A percentile compares a stretch with the other conserved stretches of the same genome.
Conservation (phyloP, 1,284 basidiomycete genomes). For the Sanguinoderma infundibulare region DNA sequence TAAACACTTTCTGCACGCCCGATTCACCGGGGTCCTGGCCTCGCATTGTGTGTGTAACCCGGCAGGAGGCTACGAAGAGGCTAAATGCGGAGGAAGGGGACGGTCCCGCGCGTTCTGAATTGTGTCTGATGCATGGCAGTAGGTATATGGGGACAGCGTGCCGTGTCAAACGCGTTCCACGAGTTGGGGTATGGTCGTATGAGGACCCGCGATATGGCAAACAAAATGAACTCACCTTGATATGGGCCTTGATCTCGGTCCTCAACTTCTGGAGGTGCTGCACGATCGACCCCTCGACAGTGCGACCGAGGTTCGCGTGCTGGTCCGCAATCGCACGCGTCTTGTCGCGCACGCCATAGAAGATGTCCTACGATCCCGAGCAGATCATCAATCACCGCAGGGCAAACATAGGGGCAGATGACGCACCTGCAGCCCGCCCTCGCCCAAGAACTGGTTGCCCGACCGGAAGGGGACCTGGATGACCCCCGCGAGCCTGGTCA, state of each 20-base stretch:
- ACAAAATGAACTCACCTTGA: slow-evolving; percentile 62
- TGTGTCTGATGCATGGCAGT: too few relatives aligned
- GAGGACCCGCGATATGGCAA: neutral
- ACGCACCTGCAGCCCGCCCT: slow-evolving; percentile 73
- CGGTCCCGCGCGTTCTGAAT: too few relatives aligned
- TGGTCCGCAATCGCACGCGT: slow-evolving; percentile 95
- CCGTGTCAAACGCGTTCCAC: too few relatives aligned
- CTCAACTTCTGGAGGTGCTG: slow-evolving; percentile 96
- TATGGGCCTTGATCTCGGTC: slow-evolving; percentile 96
- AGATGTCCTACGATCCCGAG: slow-evolving; percentile 73
- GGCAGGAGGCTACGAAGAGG: too few relatives aligned
- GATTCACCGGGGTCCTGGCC: too few relatives aligned
- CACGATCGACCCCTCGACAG: slow-evolving; percentile 96
- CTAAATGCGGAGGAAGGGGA: too few relatives aligned
- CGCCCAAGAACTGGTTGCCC: slow-evolving; percentile 95
- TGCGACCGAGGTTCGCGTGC: slow-evolving; percentile 95
- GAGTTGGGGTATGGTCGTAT: too few relatives aligned
- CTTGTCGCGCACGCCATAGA: slow-evolving; percentile 93
- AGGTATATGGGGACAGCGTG: too few relatives aligned
- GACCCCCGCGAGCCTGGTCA: slow-evolving; percentile 95
- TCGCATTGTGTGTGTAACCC: too few relatives aligned
- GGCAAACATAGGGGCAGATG: neutral
- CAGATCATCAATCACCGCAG: too few relatives aligned
- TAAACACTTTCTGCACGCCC: too few relatives aligned
- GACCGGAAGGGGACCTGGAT: slow-evolving; percentile 97